Conservation (phyloP, 1,284 basidiomycete species). For the Phellinidium pouzarii region DNA sequence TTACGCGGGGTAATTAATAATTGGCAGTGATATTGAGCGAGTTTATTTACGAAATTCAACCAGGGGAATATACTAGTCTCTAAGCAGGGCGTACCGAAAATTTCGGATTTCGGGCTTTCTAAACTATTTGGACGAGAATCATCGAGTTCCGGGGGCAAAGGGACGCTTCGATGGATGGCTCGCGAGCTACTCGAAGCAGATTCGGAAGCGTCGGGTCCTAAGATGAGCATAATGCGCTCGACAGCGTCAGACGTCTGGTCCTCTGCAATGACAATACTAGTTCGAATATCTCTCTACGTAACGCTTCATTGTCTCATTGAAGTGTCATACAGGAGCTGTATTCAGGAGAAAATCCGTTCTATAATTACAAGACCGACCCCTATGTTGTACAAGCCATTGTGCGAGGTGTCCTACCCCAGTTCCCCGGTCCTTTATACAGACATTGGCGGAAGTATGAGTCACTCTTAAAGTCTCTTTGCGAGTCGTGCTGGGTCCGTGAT, state of each 20-base stretch:
- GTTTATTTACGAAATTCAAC: not conserved
- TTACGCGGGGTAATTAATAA: constrained; percentile 11
- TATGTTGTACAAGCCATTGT: constrained; percentile 1
- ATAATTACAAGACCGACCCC: not conserved
- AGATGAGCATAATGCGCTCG: not conserved
- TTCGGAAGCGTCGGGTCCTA: not conserved
- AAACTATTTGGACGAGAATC: constrained; percentile 1
- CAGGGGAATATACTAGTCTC: constrained; percentile 2
- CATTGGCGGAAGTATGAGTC: not conserved
- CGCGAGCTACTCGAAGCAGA: constrained; percentile 1
- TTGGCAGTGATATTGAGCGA: not conserved
- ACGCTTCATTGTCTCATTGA: too few relatives aligned
- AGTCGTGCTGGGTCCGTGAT: not conserved
- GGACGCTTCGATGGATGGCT: constrained; percentile 13
- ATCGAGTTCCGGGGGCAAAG: not conserved
- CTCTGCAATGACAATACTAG: constrained; percentile 10
- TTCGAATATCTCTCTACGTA: not conserved
- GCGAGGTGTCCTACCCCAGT: not conserved
- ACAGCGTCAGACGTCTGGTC: constrained; percentile 12
- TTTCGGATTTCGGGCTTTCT: constrained; percentile 12
- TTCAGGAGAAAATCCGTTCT: constrained; percentile 4
- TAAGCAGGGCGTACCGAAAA: not conserved
- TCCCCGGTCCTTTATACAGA: not conserved
- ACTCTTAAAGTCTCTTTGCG: not conserved
- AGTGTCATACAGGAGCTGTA: constrained; percentile 8